phyloP scores from a whole-genome alignment of 768 basidiomycete species.

The Lactarius sp. region DNA sequence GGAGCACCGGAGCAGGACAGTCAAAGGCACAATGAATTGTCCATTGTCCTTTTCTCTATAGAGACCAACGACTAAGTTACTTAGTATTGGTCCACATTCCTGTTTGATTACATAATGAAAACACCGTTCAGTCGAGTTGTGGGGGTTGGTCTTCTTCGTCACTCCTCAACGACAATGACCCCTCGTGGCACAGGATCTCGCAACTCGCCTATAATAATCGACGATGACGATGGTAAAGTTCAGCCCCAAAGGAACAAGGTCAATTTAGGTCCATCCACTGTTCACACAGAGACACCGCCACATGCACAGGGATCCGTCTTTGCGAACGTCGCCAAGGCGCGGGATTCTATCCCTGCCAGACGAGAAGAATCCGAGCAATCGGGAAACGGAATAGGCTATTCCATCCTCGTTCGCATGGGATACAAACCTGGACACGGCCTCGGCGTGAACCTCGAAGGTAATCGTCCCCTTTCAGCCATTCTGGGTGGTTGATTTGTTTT shows the following conservation, averaged over 20 bases:
- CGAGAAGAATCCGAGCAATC: neutral
- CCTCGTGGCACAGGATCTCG: conserved; percentile 17
- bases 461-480: conserved; percentile 3
- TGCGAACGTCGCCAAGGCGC: neutral
- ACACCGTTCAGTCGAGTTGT: no score
- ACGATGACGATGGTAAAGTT: conserved; percentile 21
- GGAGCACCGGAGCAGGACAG: conserved; percentile 2
- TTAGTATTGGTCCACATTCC: neutral
- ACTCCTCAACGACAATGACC: conserved; percentile 8
- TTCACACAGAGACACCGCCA: neutral
- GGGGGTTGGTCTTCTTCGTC: neutral
- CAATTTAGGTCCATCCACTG: neutral
- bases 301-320: neutral
- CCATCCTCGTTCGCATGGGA: conserved; percentile 25
- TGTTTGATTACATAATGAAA: conserved; percentile 11
- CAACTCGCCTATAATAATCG: conserved; percentile 24
- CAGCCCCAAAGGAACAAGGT: neutral
- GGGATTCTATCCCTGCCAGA: neutral
- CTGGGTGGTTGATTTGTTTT: conserved; percentile 21
- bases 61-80: neutral
- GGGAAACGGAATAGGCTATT: conserved; percentile 17
- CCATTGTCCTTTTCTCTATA: neutral
- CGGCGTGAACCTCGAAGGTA: conserved; percentile 25
- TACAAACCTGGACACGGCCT: conserved; percentile 23
- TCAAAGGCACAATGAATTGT: conserved; percentile 4